Conservation (phyloP, 169 alveolate genomes). For the Cytauxzoon felis region DNA sequence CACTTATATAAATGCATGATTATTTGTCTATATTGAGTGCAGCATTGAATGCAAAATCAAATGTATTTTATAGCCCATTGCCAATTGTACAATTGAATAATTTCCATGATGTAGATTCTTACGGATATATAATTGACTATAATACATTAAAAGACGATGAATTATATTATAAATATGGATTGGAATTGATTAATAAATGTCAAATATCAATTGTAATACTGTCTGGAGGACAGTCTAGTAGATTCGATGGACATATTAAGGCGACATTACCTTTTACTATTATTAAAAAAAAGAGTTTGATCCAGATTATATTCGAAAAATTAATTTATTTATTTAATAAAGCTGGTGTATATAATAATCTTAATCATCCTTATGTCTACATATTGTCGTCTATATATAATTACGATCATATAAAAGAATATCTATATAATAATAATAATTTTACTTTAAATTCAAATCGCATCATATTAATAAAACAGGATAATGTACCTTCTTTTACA, state of each 20-base stretch:
- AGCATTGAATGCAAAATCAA: constrained; percentile 7
- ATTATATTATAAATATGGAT: constrained; percentile 6
- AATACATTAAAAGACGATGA: background rate
- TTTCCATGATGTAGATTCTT: background rate
- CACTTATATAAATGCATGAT: constrained; percentile 18
- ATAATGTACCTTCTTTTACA: constrained; percentile 37
- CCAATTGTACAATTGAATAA: constrained; percentile 3
- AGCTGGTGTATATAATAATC: constrained; percentile 3
- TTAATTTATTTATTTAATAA: constrained; percentile 30
- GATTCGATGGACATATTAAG: constrained; percentile 59
- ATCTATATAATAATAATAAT: constrained; percentile 39
- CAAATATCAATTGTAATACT: constrained; percentile 63
- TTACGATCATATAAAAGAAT: constrained; percentile 45
- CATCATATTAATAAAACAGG: constrained; percentile 52
- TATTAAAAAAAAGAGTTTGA: constrained; percentile 56
- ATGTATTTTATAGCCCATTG: constrained; percentile 3
- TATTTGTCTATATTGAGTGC: constrained; percentile 6
- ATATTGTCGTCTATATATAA: constrained; percentile 67
- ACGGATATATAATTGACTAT: constrained; percentile 7
- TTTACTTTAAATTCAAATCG: constrained; percentile 59
- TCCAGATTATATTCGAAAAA: constrained; percentile 66
- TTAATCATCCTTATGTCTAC: constrained; percentile 39
- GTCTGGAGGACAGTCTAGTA: constrained; percentile 71
- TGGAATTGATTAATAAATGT: constrained; percentile 28
- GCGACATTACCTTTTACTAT: constrained; percentile 64